These are phyloP conservation scores for Hanseniaspora osmophila DNA, from an alignment of 805 yeast genomes.

Conservation along the genomic window DNA sequence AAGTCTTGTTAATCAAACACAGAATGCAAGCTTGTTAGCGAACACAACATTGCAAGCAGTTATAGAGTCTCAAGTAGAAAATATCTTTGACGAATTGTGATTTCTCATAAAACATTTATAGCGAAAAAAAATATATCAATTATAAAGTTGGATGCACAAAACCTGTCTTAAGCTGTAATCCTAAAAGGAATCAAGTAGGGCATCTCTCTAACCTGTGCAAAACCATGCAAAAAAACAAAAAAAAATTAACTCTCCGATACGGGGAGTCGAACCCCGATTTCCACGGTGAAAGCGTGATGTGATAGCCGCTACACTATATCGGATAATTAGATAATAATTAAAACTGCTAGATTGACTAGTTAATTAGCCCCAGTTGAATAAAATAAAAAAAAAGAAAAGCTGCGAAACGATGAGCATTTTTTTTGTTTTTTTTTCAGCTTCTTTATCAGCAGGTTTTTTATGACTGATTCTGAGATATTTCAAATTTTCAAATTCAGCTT, in stretches of 20 bases:
- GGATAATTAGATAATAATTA: not conserved
- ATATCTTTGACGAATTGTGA: not conserved
- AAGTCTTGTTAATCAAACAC: too few species aligned
- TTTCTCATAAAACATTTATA: not conserved
- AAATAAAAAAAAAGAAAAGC: not conserved
- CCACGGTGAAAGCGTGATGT: constrained; percentile 3
- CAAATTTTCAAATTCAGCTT: too few species aligned
- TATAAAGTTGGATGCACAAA: too few species aligned
- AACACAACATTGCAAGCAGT: not conserved
- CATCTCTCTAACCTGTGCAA: too few species aligned
- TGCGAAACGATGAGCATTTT: not conserved
- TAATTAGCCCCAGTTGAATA: not conserved
- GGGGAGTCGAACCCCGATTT: constrained; percentile 3
- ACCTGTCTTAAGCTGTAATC: too few species aligned
- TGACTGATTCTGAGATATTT: too few species aligned
- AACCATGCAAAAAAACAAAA: too few species aligned
- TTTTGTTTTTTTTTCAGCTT: not conserved
- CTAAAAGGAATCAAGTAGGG: too few species aligned
- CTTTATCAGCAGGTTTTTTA: not conserved
- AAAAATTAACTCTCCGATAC: constrained; percentile 1
- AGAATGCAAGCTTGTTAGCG: too few species aligned
- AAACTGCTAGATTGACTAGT: not conserved
- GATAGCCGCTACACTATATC: constrained; percentile 2
- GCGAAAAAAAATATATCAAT: not conserved
- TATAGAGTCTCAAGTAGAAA: not conserved